Conservation (phyloP, 495 filamentous ascomycete species). For the Penicillium crystallinum region DNA sequence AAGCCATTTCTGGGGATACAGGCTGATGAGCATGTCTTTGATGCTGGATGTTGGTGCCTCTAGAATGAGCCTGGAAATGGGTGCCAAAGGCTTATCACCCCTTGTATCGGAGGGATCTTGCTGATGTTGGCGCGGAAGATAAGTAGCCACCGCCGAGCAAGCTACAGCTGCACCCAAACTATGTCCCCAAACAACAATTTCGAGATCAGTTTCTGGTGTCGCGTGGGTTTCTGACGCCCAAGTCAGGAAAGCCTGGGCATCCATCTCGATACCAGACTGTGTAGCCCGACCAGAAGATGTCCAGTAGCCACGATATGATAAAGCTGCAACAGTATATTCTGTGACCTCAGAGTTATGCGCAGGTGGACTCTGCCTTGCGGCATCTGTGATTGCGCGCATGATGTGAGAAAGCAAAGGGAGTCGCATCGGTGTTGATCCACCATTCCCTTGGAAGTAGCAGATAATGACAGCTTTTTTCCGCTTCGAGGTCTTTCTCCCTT, state of each 20-base stretch:
- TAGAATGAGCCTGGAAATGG: slow-evolving; percentile 53
- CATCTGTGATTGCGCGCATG: slow-evolving; percentile 14
- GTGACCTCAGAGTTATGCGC: not conserved
- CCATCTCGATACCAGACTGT: slow-evolving; percentile 59
- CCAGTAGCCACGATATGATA: slow-evolving; percentile 79
- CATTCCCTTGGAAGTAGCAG: slow-evolving; percentile 40
- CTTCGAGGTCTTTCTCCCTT: not conserved
- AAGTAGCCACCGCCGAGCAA: slow-evolving; percentile 47
- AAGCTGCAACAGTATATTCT: slow-evolving; percentile 53
- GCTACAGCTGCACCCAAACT: slow-evolving; percentile 62
- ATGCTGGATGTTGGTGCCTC: slow-evolving; percentile 76
- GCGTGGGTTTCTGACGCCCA: slow-evolving; percentile 43
- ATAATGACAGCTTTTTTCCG: slow-evolving; percentile 25
- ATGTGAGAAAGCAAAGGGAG: slow-evolving; percentile 60
- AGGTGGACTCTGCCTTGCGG: not conserved
- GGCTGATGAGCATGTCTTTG: slow-evolving; percentile 62
- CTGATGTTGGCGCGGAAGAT: slow-evolving; percentile 18
- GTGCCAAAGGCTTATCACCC: slow-evolving; percentile 7
- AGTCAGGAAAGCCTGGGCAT: slow-evolving; percentile 56
- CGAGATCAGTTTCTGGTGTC: slow-evolving; percentile 24
- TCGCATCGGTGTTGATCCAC: slow-evolving; percentile 55
- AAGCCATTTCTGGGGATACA: slow-evolving; percentile 81
- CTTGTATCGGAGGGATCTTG: not conserved
- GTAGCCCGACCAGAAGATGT: slow-evolving; percentile 64
- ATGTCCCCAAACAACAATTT: slow-evolving; percentile 74